Conservation (phyloP, 2,329 filamentous ascomycete species). For the Pseudocercospora ulei region DNA sequence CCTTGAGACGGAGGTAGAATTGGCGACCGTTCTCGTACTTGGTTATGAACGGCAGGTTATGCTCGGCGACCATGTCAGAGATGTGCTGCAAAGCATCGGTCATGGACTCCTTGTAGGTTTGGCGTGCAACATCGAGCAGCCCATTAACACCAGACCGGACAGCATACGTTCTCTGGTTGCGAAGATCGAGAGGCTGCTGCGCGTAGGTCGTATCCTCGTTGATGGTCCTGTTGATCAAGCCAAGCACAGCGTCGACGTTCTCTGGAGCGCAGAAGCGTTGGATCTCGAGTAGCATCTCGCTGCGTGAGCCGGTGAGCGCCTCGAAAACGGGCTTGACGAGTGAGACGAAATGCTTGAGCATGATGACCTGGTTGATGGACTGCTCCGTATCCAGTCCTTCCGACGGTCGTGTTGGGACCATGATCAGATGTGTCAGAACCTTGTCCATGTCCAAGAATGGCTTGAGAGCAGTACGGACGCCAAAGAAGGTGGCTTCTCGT, state of each 20-base stretch:
- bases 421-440: slow-evolving; percentile 70
- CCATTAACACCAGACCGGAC: slow-evolving; percentile 78
- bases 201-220: slow-evolving; percentile 74
- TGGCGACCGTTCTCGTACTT: slow-evolving; percentile 68
- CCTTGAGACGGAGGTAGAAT: slow-evolving; percentile 64
- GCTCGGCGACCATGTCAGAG: slow-evolving; percentile 51
- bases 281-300: slow-evolving; percentile 57
- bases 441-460: slow-evolving; percentile 69
- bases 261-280: slow-evolving; percentile 57
- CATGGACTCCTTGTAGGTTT: slow-evolving; percentile 81
- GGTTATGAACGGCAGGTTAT: slow-evolving; percentile 54
- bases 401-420: slow-evolving; percentile 54
- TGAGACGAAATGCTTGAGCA: slow-evolving; percentile 71
- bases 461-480: slow-evolving; percentile 65
- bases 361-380: slow-evolving; percentile 74
- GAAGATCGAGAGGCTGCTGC: slow-evolving; percentile 67
- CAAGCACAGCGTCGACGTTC: slow-evolving; percentile 51
- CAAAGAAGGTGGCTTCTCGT: slow-evolving; percentile 76
- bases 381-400: slow-evolving; percentile 64
- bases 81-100: slow-evolving; percentile 66
- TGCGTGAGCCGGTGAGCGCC: slow-evolving; percentile 55
- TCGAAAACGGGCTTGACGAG: slow-evolving; percentile 58
- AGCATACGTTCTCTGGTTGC: slow-evolving; percentile 84
- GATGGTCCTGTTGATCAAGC: slow-evolving; percentile 58
- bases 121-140: slow-evolving; percentile 75